Base-by-base conservation (phyloP, 805 yeast genomes). In the Saccharomycopsis babjevae region DNA sequence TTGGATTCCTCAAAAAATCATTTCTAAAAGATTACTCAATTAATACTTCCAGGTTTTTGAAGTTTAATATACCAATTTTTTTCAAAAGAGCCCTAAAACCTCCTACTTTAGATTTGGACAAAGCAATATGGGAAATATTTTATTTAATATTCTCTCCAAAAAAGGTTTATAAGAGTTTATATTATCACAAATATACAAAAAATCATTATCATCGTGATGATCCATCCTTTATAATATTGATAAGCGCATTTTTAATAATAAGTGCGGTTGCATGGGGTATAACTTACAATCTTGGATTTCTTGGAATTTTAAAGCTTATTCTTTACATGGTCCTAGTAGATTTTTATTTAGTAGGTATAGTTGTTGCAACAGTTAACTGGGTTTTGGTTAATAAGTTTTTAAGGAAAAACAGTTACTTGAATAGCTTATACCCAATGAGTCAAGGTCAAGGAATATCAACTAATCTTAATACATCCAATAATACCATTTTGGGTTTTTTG, bases 211-310 rank as follows among this genome's bases (percentile, higher is more conserved):
- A 96, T 1, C 79, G 97, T 65, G 97, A 92, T 72, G 97, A 91
- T 71, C 97, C 97, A 0, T 85, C 94, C 32, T 91, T 92, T 69
- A 83, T 89, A 64, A 79, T 92, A 38, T 74, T 92, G 50, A 75
- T 91, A 58, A 79, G 88, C n/a, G 75, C 77, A 1, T 79, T 91
- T 62, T 73, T 92, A 32, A 77, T 83, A 1, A 70, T 89, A 3
- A 83, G 92, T 64, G 96, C 97, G 0, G 69, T 92, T 25, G 94
- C 90, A 1, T 91, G 97, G 97, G 97, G 97, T 3, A 72, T 88
- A 57, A 88, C 90, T 0, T 91, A 89, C 70, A 79, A 88, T 1
- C 86, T 90, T 3, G 77, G 81, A 3, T 64, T 88, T 6, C 61
- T 79, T 28, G 85, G 86, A 15, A 82, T 89, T 20, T 63, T 88